Base-by-base conservation (phyloP, 345 rosid species). In the Salix purpurea region DNA sequence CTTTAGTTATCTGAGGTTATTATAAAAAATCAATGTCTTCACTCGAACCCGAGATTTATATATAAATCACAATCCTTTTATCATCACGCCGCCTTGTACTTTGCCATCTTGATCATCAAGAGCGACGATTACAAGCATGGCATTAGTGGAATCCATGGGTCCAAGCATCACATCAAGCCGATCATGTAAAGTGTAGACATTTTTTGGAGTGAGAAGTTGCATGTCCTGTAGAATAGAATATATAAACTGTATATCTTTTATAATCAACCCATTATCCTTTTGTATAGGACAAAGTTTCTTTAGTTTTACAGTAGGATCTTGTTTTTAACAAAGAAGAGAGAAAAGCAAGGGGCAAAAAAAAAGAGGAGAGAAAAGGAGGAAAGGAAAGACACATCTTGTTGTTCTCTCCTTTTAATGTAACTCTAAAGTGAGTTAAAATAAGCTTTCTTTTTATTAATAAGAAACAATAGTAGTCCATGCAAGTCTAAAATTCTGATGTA, bases 341-440 rank as follows among this genome's bases (percentile, higher is more conserved):
- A 67, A 73, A 28, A 16, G 2, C 62, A 24, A 42, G 30, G 15
- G 52, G 37, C 72, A 62, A 39, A 61, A 58, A 56, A n/a, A 65
- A 61, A 69, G 65, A 62, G 26, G 56, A 69, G 64, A 39, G 60
- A 28, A 52, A 19, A 48, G 28, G 15, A n/a, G 32, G 54, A 78
- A 80, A 37, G 71, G 85, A 86, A 84, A 85, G 89, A 84, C 74
- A 73, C 78, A 81, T 76, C 61, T 79, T 83, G 83, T 80, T 85
- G 84, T 80, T 83, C 90, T 80, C 87, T 81, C 73, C 90, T 89
- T 87, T 87, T 85, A 76, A 87, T 85, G 93, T 58, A 84, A 74
- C 80, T 77, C 79, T 83, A 86, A 87, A 87, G 89, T 69, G 80
- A 46, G 69, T 73, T 78, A 81, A 86, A 89, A 83, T 86, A 73